These are phyloP conservation scores for Candida nitratophila DNA, from an alignment of 805 yeast genomes.

Conservation along the genomic window DNA sequence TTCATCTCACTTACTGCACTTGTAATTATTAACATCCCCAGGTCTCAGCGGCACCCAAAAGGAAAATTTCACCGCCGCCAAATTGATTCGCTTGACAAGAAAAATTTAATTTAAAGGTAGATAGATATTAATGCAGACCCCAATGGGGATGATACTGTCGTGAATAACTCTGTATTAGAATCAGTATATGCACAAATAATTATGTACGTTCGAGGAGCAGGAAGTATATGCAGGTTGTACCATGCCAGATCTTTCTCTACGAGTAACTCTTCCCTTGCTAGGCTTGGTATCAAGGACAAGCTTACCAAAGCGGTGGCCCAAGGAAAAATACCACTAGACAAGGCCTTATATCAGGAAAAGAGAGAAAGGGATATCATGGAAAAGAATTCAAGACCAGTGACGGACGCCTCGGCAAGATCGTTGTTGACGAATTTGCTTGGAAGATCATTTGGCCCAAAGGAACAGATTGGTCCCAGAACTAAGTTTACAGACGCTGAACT, in stretches of 20 bases:
- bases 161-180: too few species aligned
- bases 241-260: too few species aligned
- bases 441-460: conserved; percentile 5
- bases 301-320: conserved; percentile 5
- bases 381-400: conserved; percentile 18
- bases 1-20: too few species aligned
- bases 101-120: too few species aligned
- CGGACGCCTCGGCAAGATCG: conserved; percentile 20
- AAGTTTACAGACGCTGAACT: conserved; percentile 20
- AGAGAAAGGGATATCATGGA: conserved; percentile 5
- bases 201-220: conserved; percentile 7
- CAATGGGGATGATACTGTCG: too few species aligned
- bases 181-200: too few species aligned
- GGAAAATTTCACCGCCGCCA: too few species aligned
- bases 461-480: conserved; percentile 16
- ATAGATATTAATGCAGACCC: too few species aligned
- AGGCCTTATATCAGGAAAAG: conserved; percentile 1
- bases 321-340: conserved; percentile 7
- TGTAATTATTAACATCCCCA: too few species aligned
- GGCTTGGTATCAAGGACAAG: too few species aligned
- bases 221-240: not conserved
- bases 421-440: conserved; percentile 15
- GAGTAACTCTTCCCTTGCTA: not conserved
- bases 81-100: too few species aligned
- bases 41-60: too few species aligned